phyloP scores from a whole-genome alignment of 495 filamentous ascomycete genomes.

The Penicillium chermesinum region DNA sequence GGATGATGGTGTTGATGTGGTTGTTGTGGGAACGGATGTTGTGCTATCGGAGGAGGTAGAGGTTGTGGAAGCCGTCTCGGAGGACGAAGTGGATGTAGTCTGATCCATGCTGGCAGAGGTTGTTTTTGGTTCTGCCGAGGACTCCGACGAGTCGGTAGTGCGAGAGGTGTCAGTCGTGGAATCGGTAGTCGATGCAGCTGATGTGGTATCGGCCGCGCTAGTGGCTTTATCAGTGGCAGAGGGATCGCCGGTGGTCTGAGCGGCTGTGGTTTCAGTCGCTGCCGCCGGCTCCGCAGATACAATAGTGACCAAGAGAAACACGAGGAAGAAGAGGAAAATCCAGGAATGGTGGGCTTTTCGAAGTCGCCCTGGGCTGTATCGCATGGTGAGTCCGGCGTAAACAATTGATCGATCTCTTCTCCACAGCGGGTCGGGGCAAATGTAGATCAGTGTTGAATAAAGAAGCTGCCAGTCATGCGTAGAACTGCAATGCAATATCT shows the following conservation, averaged over 20 bases:
- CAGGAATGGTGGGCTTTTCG: slow-evolving; percentile 21
- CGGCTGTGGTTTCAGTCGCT: slow-evolving; percentile 10
- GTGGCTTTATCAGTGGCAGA: slow-evolving; percentile 21
- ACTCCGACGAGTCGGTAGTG: slow-evolving; percentile 12
- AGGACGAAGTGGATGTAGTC: slow-evolving; percentile 21
- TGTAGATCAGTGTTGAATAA: slow-evolving; percentile 2
- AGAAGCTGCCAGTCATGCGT: background rate
- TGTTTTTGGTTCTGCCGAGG: slow-evolving; percentile 1
- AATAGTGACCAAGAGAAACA: slow-evolving; percentile 20
- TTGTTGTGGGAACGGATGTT: slow-evolving; percentile 23
- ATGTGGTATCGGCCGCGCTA: slow-evolving; percentile 17
- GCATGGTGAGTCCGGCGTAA: slow-evolving; percentile 18
- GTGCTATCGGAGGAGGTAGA: slow-evolving; percentile 11
- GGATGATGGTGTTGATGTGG: slow-evolving; percentile 25
- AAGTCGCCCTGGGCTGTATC: slow-evolving; percentile 19
- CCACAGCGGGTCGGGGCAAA: slow-evolving; percentile 27
- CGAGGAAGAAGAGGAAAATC: slow-evolving; percentile 17
- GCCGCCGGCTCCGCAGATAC: slow-evolving; percentile 19
- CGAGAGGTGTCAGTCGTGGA: slow-evolving; percentile 13
- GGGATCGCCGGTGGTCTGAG: slow-evolving; percentile 28
- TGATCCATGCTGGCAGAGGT: slow-evolving; percentile 23
- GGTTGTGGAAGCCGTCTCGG: slow-evolving; percentile 18
- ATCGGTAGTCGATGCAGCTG: slow-evolving; percentile 12
- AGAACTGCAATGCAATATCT: background rate
- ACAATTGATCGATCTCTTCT: slow-evolving; percentile 16